Evolutionary conservation across 371 early-diverging fungal species (phyloP), one percentile per base, ranked within the genome.

Genomic region (Lichtheimia corymbifera): DNA sequence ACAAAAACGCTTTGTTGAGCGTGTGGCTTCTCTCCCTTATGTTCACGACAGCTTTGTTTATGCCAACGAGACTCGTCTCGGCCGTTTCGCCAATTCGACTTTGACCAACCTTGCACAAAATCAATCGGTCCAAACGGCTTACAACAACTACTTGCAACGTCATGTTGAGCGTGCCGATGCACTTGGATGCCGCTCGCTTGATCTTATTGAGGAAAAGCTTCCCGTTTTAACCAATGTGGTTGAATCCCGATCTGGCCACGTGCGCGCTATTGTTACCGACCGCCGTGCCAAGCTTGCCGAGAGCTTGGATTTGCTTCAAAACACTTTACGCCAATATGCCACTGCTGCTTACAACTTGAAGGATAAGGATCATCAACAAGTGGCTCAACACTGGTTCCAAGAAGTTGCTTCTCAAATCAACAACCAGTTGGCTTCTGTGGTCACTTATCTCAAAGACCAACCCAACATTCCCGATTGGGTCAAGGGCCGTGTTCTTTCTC

Each of bases 131-230:
- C 77, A 83, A 66, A 62, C 66, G 17, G 83, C 81, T 64, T 79
- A 79, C 54, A 69, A 70, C 24, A 65, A 62, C 12, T 82, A 79
- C 15, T 59, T 87, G 50, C 82, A 86, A 63, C 77, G 79, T 50
- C 85, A 85, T 47, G 65, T 88, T 12, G 76, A 76, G 52, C 79
- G 66, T 22, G 84, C 83, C 6, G 90, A 92, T 66, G 66, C 76
- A 5, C 72, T 88, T 22, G 91, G 88, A n/a, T 78, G 82, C 53
- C 73, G 79, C 51, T 88, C 90, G 2, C 74, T 92, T 14, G 89
- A 90, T 61, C 58, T 79, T 18, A 59, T 92, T 41, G 85, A 90
- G 61, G 55, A 65, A 3, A 79, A 74, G 35, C 79, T 88, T 70
- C 92, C 92, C 7, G 74, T 87, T 24, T 90, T 40, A 77, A 65